Evolutionary conservation across 495 filamentous ascomycete species (phyloP), one percentile per base, ranked within the genome.

Genomic region (Aspergillus incahuasiensis): DNA sequence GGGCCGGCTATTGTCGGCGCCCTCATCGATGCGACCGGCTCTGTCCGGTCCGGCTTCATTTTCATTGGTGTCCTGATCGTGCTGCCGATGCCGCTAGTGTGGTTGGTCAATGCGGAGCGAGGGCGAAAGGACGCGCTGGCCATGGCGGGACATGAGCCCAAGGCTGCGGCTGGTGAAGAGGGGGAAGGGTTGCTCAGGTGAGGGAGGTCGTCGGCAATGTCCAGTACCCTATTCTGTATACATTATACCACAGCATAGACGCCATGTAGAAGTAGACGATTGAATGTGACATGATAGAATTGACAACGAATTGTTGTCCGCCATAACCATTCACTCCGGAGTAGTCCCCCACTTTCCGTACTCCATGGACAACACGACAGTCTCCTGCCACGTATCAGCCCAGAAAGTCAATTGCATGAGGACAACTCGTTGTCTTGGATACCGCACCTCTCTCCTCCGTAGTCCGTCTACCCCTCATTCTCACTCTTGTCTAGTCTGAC

Each of bases 21-120:
- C 8, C 87, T 96, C 19, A 90, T 90, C 16, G 90, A 95, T 59
- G 81, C 76, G 18, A 87, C 86, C 3, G 90, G 91, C 0, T 84
- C 89, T 57, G 92, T 96, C 52, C 77, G 91, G 40, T 86, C 88
- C 44, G 89, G 90, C 4, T 96, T 96, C 63, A 91, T 89, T 82
- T 92, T 96, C 63, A 76, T 96, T 32, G 89, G 87, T 0, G 81
- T 82, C 1, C 64, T 96, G 42, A 84, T 96, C 9, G 80, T 86
- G 7, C 54, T 92, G 0, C 90, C 91, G 0, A 86, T 88, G 19
- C 88, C 89, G 5, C 64, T 95, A 18, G 85, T 95, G 21, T 89
- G 78, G 68, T 80, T 86, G 51, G 86, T 95, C 5, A 79, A 95
- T 68, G 88, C 91, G 1, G 89, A 92, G 45, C 77, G 90, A 44